These are phyloP conservation scores for Fomitopsis serialis DNA, from an alignment of 768 basidiomycete species.

Conservation along the genomic window DNA sequence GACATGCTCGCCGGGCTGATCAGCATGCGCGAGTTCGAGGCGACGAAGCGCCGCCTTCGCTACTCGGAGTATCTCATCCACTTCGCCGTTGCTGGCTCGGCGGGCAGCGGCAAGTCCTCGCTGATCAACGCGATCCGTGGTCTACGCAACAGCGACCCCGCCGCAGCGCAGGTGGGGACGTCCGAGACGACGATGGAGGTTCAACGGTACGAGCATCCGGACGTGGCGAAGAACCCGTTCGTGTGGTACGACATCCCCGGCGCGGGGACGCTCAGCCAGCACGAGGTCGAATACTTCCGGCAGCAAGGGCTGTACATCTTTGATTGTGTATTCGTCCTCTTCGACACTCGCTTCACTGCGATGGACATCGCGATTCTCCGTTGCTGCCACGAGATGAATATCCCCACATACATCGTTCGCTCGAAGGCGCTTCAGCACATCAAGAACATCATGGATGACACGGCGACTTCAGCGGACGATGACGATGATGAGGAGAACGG, in stretches of 20 bases:
- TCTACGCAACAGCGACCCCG: neutral
- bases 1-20: no score
- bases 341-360: neutral
- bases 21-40: neutral
- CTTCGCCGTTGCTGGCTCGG: neutral
- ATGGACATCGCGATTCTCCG: neutral
- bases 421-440: neutral
- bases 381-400: neutral
- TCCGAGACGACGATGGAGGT: neutral
- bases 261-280: neutral
- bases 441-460: neutral
- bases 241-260: neutral
- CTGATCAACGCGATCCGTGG: neutral
- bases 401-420: neutral
- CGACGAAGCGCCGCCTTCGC: neutral
- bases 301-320: no score
- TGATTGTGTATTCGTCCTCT: neutral
- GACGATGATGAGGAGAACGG: neutral
- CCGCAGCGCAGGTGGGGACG: neutral
- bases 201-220: neutral
- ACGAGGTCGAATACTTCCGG: no score
- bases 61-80: neutral
- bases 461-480: neutral
- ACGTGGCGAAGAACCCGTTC: neutral
- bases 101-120: slow-evolving; percentile 1